Conservation (phyloP, 345 rosid genomes). For the Aurinia saxatilis region DNA sequence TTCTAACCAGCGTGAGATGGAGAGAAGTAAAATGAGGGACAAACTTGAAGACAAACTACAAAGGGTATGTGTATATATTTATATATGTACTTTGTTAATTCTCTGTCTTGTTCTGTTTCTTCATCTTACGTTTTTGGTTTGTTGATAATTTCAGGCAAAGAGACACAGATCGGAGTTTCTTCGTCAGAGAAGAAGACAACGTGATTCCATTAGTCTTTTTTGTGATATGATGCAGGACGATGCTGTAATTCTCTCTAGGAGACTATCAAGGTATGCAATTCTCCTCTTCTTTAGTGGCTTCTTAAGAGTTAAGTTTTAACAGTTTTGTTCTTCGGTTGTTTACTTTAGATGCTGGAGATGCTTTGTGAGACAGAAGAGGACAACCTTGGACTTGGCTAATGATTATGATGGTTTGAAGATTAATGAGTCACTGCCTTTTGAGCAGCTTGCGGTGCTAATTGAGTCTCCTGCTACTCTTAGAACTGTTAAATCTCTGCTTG, state of each 20-base stretch:
- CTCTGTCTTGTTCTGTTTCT: neutral
- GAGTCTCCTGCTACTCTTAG: slow-evolving; percentile 58
- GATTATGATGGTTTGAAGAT: slow-evolving; percentile 62
- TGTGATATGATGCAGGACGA: slow-evolving; percentile 54
- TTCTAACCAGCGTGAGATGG: slow-evolving; percentile 77
- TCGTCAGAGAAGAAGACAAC: slow-evolving; percentile 70
- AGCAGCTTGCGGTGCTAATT: slow-evolving; percentile 66
- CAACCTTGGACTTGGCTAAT: slow-evolving; percentile 65
- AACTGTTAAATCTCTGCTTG: slow-evolving; percentile 58
- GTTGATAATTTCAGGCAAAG: slow-evolving; percentile 50
- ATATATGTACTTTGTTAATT: neutral
- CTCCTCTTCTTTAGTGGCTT: neutral
- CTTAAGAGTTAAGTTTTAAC: neutral
- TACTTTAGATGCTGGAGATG: slow-evolving; percentile 84
- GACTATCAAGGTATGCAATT: slow-evolving; percentile 68
- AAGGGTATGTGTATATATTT: slow-evolving; percentile 36
- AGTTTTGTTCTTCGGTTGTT: neutral
- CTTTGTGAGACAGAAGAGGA: slow-evolving; percentile 54
- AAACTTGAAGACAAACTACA: slow-evolving; percentile 82
- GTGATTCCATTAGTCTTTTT: slow-evolving; percentile 39
- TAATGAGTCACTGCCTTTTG: slow-evolving; percentile 67
- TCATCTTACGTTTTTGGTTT: slow-evolving; percentile 13
- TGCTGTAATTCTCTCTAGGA: slow-evolving; percentile 73
- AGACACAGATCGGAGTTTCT: slow-evolving; percentile 84
- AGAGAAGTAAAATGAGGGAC: slow-evolving; percentile 76